These are phyloP conservation scores for Trichoderma atrobrunneum DNA, from an alignment of 2,329 filamentous ascomycete genomes.

Conservation along the genomic window DNA sequence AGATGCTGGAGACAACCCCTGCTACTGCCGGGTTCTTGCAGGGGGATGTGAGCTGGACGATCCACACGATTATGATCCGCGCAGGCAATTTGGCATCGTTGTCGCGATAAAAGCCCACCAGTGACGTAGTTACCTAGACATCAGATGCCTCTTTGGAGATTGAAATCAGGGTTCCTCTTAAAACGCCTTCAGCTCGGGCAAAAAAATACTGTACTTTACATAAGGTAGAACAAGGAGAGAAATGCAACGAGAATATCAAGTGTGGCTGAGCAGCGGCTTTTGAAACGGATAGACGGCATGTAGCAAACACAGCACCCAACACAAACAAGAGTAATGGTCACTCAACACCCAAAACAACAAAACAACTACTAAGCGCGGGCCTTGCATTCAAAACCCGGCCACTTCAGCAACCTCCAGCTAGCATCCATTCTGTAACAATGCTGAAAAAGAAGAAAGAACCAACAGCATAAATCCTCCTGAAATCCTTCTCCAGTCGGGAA, in stretches of 20 bases:
- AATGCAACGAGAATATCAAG: not conserved
- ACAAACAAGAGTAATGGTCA: not conserved
- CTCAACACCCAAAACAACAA: not conserved
- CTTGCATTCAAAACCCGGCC: not conserved
- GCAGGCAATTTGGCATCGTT: not conserved
- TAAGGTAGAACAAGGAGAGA: not conserved
- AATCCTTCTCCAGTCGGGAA: not conserved
- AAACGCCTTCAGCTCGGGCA: not conserved
- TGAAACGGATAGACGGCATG: not conserved
- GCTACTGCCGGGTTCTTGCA: not conserved
- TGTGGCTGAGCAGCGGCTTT: not conserved
- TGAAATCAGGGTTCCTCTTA: not conserved
- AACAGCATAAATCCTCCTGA: not conserved
- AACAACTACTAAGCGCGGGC: not conserved
- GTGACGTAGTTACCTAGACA: not conserved
- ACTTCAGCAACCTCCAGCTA: not conserved
- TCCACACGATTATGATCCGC: not conserved
- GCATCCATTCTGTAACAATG: not conserved
- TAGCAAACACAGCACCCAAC: not conserved
- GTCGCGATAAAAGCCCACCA: not conserved
- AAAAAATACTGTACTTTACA: not conserved
- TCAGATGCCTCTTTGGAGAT: not conserved
- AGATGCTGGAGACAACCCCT: not conserved
- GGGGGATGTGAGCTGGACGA: not conserved
- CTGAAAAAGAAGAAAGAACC: not conserved